phyloP scores from a whole-genome alignment of 805 yeast genomes.

The Vanderwaltozyma tropicalis region DNA sequence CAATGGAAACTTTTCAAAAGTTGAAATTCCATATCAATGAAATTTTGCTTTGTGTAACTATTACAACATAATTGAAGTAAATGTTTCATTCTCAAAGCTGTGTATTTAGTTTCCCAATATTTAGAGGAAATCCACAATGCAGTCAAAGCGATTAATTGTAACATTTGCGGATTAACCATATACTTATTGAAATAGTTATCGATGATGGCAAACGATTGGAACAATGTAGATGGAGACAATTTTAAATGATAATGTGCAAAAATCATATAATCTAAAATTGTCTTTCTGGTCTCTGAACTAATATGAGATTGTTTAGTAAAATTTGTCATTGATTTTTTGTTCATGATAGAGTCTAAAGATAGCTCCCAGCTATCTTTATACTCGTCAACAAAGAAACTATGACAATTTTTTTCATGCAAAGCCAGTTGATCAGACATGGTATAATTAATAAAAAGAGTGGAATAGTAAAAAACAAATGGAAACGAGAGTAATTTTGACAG shows the following conservation, averaged over 20 bases:
- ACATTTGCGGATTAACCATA: constrained; percentile 68
- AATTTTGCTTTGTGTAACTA: constrained; percentile 42
- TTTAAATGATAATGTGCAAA: constrained; percentile 26
- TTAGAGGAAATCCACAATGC: constrained; percentile 90
- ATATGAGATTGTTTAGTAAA: constrained; percentile 33
- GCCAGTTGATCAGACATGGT: too few relatives aligned
- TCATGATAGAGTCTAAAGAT: neutral
- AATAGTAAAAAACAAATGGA: too few relatives aligned
- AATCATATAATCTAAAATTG: constrained; percentile 56
- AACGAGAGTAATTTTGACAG: too few relatives aligned
- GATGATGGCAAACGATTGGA: constrained; percentile 56
- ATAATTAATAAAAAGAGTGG: too few relatives aligned
- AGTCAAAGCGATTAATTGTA: constrained; percentile 77
- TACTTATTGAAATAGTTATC: constrained; percentile 82
- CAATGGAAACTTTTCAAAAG: constrained; percentile 53
- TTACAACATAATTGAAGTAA: constrained; percentile 47
- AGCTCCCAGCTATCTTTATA: neutral
- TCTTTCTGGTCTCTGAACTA: constrained; percentile 50
- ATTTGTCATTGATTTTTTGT: neutral
- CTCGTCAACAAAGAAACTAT: neutral
- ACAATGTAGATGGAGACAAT: constrained; percentile 55
- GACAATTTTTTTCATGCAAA: neutral
- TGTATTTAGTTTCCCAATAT: constrained; percentile 55
- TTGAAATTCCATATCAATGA: constrained; percentile 59
- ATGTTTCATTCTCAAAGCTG: constrained; percentile 45